Evolutionary conservation across 139 green algal species (phyloP), one percentile per base, ranked within the genome.

Genomic region (Chlamydomonas asymmetrica): DNA sequence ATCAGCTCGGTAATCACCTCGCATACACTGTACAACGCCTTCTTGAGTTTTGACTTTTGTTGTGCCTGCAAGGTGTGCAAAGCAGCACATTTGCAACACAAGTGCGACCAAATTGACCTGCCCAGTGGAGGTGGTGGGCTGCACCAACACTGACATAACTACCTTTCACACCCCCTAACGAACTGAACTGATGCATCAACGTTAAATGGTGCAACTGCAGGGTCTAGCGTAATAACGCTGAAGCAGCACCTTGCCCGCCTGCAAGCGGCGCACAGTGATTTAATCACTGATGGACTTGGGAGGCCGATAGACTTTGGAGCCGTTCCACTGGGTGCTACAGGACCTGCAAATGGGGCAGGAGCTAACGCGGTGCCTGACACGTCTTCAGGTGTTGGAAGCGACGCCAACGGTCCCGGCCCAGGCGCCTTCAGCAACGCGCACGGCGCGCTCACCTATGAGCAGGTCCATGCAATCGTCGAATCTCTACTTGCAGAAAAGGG

Each of bases 171-270:
- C 18, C 18, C 54, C 16, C 27, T 10, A n/a, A n/a, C n/a, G n/a
- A n/a, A n/a, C n/a, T n/a, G n/a, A n/a, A n/a, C n/a, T n/a, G n/a
- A n/a, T n/a, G n/a, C n/a, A n/a, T n/a, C n/a, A n/a, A n/a, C n/a
- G n/a, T n/a, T n/a, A n/a, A n/a, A n/a, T n/a, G n/a, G n/a, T n/a
- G 8, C 56, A 40, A 43, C 31, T 16, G 5, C 54, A 66, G 80
- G 80, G 32, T 73, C 77, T 41, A 75, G 52, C 70, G 49, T 66
- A 0, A 41, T 9, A 35, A 75, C 29, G 29, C 38, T 85, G n/a
- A 85, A 82, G 74, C 23, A 22, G 22, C 41, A 77, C 54, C 74
- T 85, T 16, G 80, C 75, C 39, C 82, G 80, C 70, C 80, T 85
- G 49, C 73, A 78, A 40, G 65, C 49, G 6, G 49, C 35, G 3